Conservation (phyloP, 2,329 filamentous ascomycete species). For the Plectosphaerella plurivora region DNA sequence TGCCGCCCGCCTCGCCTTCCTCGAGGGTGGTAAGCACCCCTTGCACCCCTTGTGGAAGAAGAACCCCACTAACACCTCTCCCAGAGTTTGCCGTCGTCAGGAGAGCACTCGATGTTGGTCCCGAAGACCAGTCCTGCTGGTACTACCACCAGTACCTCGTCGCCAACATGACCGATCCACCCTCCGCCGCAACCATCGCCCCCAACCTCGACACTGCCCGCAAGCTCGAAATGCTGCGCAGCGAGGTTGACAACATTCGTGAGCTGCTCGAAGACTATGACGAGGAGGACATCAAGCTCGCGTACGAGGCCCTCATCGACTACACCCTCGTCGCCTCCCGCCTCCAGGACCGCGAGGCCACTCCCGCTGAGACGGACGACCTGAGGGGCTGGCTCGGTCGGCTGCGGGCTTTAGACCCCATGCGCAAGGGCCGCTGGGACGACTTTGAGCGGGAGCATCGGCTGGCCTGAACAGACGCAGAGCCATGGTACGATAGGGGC, state of each 20-base stretch:
- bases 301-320: slow-evolving; percentile 81
- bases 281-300: slow-evolving; percentile 61
- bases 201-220: slow-evolving; percentile 58
- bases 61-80: neutral
- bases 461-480: neutral
- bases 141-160: slow-evolving; percentile 93
- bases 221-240: slow-evolving; percentile 59
- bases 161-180: slow-evolving; percentile 55
- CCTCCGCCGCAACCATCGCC: slow-evolving; percentile 53
- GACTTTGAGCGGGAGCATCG: slow-evolving; percentile 49
- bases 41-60: slow-evolving; percentile 23
- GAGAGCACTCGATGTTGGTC: slow-evolving; percentile 78
- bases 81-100: slow-evolving; percentile 71
- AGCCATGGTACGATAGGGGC: too few relatives aligned
- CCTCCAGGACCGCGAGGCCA: slow-evolving; percentile 41
- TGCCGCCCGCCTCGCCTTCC: slow-evolving; percentile 58
- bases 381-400: slow-evolving; percentile 57
- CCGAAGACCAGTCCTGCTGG: slow-evolving; percentile 94
- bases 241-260: slow-evolving; percentile 71
- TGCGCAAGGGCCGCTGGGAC: slow-evolving; percentile 70
- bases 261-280: slow-evolving; percentile 57
- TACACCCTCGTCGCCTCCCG: slow-evolving; percentile 59
- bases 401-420: slow-evolving; percentile 66
- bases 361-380: slow-evolving; percentile 35
- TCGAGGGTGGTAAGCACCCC: slow-evolving; percentile 58